Evolutionary conservation across 495 filamentous ascomycete species (phyloP).

Genomic region (Pyrenopolyporus hunteri): DNA sequence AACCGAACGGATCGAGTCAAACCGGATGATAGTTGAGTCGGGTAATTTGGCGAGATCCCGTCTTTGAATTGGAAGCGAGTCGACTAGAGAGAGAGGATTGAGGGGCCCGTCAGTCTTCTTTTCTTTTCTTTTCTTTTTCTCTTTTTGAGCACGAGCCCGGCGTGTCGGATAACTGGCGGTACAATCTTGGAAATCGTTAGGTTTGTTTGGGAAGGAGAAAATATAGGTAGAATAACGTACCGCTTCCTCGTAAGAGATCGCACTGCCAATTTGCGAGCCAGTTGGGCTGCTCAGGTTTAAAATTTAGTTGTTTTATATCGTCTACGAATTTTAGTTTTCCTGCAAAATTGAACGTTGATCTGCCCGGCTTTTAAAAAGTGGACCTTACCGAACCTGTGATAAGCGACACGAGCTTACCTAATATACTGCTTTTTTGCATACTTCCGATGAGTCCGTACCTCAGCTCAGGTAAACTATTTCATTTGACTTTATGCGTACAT

Average conservation of each 20-base stretch:
- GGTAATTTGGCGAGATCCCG: too few species aligned
- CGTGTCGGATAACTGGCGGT: too few species aligned
- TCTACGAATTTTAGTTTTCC: background rate
- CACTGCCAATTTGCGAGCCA: background rate
- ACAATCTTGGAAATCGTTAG: too few species aligned
- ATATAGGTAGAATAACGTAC: background rate
- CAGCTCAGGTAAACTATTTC: too few species aligned
- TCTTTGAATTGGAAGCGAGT: too few species aligned
- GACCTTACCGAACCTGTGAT: too few species aligned
- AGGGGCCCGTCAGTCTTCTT: background rate
- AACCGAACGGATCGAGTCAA: background rate
- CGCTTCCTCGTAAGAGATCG: background rate
- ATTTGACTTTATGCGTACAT: too few species aligned
- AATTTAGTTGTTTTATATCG: background rate
- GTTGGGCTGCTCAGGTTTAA: background rate
- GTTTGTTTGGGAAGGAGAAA: background rate
- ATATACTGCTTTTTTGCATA: too few species aligned
- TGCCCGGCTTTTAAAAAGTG: background rate
- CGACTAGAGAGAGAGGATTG: too few species aligned
- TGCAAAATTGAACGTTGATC: background rate
- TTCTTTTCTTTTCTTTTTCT: background rate
- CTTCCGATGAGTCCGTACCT: too few species aligned
- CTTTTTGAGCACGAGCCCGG: too few species aligned
- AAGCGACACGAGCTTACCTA: too few species aligned
- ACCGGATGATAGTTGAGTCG: background rate